Evolutionary conservation across 208 protist genomes (phyloP), one percentile per base, ranked within the genome.

Genomic region (Wallacemonas sp.): DNA sequence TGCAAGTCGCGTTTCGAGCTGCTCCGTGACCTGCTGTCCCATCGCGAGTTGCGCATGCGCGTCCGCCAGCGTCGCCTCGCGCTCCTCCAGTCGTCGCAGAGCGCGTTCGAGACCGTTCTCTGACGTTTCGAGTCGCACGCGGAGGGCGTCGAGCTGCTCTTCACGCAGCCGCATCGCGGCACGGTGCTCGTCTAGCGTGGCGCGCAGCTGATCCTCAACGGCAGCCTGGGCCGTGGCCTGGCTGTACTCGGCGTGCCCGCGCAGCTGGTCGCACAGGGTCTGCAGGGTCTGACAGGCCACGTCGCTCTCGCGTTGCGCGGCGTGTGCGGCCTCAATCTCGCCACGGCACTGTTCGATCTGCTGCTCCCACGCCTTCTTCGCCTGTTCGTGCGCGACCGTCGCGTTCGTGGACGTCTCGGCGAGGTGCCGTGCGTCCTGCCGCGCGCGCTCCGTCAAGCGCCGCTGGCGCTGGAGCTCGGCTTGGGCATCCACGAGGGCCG

Each of bases 231-330:
- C 66, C 61, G 21, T 68, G 58, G 30, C 52, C 30, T 58, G 8
- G 14, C 14, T 27, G 19, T 66, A 23, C 24, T 49, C 38, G 26
- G 67, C 61, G 9, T n/a, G 26, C 24, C 24, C 55, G 33, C 61
- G 55, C 26, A 78, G 56, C 27, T 52, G 47, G 14, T 61, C 67
- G 19, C 67, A 72, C 36, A 74, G 39, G n/a, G 61, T 26, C 1
- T 43, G 36, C 34, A 74, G 62, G 16, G 48, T n/a, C 32, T 64
- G 6, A 26, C 65, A 58, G 33, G 58, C 44, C 57, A 65, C 62
- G 21, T 19, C 38, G 4, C 48, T 44, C 36, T 67, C 61, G 21
- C 36, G 46, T 4, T 46, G 33, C 24, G 64, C 32, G 8, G 17
- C 30, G 32, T 62, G 44, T 1, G 68, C 56, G 16, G 29, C 29